phyloP scores from a whole-genome alignment of 768 basidiomycete species.

The Boletus sp. region DNA sequence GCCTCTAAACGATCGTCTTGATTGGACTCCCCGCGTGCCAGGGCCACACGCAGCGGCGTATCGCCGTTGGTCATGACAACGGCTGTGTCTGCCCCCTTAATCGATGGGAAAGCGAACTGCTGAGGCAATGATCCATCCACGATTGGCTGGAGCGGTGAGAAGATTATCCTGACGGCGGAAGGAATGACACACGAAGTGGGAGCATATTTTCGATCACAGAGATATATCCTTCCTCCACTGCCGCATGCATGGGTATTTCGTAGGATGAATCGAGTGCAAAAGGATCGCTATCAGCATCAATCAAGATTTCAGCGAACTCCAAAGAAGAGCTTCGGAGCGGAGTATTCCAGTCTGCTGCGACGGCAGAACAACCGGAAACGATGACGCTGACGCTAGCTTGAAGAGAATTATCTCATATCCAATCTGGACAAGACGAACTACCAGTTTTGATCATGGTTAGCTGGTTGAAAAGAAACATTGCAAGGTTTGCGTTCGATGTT shows the following conservation, averaged over 20 bases:
- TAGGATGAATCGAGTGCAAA: fast-evolving
- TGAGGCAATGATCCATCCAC: background rate
- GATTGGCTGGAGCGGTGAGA: background rate
- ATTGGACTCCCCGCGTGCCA: background rate
- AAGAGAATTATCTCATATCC: no score
- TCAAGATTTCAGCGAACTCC: background rate
- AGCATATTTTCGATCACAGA: background rate
- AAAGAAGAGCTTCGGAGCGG: no score
- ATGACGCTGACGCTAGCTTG: no score
- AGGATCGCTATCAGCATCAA: background rate
- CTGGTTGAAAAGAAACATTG: no score
- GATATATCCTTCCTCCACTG: background rate
- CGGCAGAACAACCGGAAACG: no score
- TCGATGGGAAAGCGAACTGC: background rate
- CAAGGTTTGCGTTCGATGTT: no score
- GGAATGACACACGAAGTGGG: background rate
- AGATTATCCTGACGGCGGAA: background rate
- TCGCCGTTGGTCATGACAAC: background rate
- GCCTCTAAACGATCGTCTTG: background rate
- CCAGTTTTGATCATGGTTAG: no score
- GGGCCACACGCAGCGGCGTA: background rate
- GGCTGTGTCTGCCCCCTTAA: background rate
- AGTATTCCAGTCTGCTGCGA: background rate
- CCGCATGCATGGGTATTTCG: background rate
- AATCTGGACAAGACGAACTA: no score